Base-by-base conservation (phyloP, 345 rosid species). In the Rhizophora mangle region DNA sequence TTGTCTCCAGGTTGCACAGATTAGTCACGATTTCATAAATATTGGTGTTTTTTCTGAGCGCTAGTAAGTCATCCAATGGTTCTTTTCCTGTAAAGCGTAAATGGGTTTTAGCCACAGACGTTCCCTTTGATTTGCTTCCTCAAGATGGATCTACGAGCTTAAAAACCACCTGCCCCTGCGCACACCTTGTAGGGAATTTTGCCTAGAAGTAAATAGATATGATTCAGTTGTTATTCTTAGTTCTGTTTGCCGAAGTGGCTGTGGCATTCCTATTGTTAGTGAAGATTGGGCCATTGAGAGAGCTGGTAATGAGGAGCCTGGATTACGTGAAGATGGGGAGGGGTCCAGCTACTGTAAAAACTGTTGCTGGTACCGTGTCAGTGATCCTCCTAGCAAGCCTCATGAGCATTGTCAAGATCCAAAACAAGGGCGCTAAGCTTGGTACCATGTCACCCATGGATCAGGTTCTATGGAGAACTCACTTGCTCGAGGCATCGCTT, bases 361-460 rank as follows among this genome's bases (percentile, higher is more conserved):
- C 98, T 15, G 84, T 91, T n/a, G 97, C 96, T 2, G 87, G 93
- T 61, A 91, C 98, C 18, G 85, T 94, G 95, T 89, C 90, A 53
- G 91, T 89, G 65, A 89, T 94, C 60, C 90, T 94, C 13, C 55
- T 94, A 1, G 89, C 93, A 7, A 89, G 88, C 78, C 81, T 94
- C 36, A 88, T 86, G 95, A 94, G 82, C 82, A 89, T 91, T 49
- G 72, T 89, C 19, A 94, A 91, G 96, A 94, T 94, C 89, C 97
- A 94, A 84, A 91, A 91, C 72, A 94, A 94, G 62, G 98, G 98
- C 39, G 87, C 97, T 3, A 94, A 94, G 88, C 93, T 94, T 64
- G 98, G 97, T 2, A 94, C 97, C 46, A 87, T 91, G 98, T 94
- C 98, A 20, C 98, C 98, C 19, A 91, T 89, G 98, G 97, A 94